Evolutionary conservation across 1,139 yeast species (phyloP).

Genomic region (Maudiozyma humilis): DNA sequence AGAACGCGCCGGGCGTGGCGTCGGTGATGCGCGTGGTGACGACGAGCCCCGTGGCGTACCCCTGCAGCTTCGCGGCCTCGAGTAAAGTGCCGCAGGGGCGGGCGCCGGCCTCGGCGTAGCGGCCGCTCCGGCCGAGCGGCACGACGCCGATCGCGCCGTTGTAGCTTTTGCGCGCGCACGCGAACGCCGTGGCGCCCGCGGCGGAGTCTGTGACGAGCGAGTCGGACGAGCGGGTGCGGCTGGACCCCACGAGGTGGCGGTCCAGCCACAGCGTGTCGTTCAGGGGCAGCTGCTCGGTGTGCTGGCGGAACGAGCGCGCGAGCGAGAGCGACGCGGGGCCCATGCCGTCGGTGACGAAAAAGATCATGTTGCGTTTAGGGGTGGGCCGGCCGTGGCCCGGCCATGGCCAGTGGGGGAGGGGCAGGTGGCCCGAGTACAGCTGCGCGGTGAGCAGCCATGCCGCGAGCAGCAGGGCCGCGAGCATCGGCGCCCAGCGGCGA

Average conservation of each 20-base stretch:
- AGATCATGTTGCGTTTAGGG: conserved; percentile 54
- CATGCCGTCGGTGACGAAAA: conserved; percentile 89
- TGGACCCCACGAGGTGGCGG: conserved; percentile 59
- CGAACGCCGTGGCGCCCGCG: conserved; percentile 88
- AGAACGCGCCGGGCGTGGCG: conserved; percentile 87
- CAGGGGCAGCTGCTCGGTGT: conserved; percentile 41
- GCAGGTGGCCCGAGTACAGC: not conserved
- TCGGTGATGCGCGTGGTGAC: conserved; percentile 79
- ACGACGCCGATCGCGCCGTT: conserved; percentile 80
- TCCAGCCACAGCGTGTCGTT: conserved; percentile 56
- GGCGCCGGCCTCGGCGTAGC: not conserved
- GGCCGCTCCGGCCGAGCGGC: conserved; percentile 34
- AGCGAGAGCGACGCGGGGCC: conserved; percentile 77
- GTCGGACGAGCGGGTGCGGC: conserved; percentile 65
- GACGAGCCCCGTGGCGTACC: conserved; percentile 74
- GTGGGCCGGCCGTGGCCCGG: not conserved
- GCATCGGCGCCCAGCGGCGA: no score
- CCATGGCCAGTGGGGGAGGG: no score
- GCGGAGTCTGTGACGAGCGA: conserved; percentile 83
- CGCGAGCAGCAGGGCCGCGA: not conserved
- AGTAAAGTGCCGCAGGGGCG: conserved; percentile 71
- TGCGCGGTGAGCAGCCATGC: not conserved
- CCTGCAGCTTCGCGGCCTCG: conserved; percentile 73
- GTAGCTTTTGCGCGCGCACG: conserved; percentile 70
- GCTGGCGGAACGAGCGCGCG: conserved; percentile 63